These are phyloP conservation scores for Exsudoporus frostii DNA, from an alignment of 768 basidiomycete species.

Conservation along the genomic window DNA sequence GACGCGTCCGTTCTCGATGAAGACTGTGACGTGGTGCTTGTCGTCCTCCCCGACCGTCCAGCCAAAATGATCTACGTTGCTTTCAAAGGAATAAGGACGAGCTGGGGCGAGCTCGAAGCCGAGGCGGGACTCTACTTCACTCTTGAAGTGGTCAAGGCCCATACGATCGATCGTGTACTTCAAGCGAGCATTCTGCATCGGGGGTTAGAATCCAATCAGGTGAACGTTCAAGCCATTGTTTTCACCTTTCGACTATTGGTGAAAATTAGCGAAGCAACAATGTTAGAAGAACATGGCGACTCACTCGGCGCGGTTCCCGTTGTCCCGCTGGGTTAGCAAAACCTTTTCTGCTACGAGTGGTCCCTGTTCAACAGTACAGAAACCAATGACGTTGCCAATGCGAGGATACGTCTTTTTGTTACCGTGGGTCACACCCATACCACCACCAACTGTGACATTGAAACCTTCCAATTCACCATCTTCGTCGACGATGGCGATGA, in stretches of 20 bases:
- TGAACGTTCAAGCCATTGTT: background rate
- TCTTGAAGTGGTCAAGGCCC: constrained; percentile 83
- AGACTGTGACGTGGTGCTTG: constrained; percentile 86
- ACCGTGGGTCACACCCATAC: constrained; percentile 99
- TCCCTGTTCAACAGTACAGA: constrained; percentile 87
- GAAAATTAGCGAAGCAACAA: background rate
- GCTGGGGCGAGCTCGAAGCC: constrained; percentile 75
- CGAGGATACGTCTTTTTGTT: constrained; percentile 99
- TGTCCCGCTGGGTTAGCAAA: constrained; percentile 90
- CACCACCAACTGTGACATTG: constrained; percentile 92
- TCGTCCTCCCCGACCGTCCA: constrained; percentile 90
- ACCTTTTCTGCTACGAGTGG: constrained; percentile 86
- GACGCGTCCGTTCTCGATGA: constrained; percentile 98
- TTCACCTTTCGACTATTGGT: constrained; percentile 52
- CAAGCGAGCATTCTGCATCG: constrained; percentile 72
- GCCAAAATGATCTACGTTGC: constrained; percentile 92
- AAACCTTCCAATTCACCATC: constrained; percentile 82
- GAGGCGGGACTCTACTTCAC: constrained; percentile 84
- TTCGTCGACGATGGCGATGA: constrained; percentile 86
- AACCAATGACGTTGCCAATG: constrained; percentile 82
- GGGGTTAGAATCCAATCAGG: constrained; percentile 9
- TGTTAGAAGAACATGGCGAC: constrained; percentile 27
- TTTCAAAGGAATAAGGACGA: constrained; percentile 76
- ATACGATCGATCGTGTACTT: constrained; percentile 98
- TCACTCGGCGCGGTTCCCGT: constrained; percentile 92